Base-by-base conservation (phyloP, 495 filamentous ascomycete genomes). In the Penicillium nucicola region DNA sequence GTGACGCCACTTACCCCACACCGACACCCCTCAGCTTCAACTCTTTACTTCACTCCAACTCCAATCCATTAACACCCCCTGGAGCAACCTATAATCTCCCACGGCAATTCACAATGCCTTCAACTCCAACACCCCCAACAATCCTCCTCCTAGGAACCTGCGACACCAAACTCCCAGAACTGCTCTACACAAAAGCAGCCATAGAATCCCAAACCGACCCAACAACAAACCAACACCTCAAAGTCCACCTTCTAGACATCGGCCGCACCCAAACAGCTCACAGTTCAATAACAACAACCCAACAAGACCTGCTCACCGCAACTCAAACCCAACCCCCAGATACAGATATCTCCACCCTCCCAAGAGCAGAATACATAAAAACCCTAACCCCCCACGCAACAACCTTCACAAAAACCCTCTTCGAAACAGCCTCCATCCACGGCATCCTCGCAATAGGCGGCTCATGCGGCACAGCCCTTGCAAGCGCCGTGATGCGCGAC, bases 121-220 rank as follows among this genome's bases (percentile, higher is more conserved):
- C n/a, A n/a, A n/a, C 0, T 22, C 49, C 12, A 28, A 28, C 55
- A 13, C 49, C 32, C n/a, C 68, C 71, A 6, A 72, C 68, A n/a
- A 73, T 89, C 33, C 67, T 78, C 46, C 64, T 87, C 19, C 59
- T 88, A 28, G 85, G 85, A 44, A 89, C 84, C 11, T 81, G 78
- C 62, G 85, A 89, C 62, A 86, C 84, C 41, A 89, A 89, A 56
- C 75, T 83, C 10, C 30, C 66, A 4, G 82, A 87, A 54, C 71
- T 83, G 10, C 70, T 85, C 13, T 84, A 79, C 64, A 72, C 84
- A 23, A 69, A 74, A 28, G 25, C 25, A 6, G 25, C 25, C 25
- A 28, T 28, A 28, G 25, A 28, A 36, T 59, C 69, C 0, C 70
- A 74, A 40, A 74, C 84, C 47, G 52, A 75, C 31, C 60, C n/a